Percentiles rank a stretch among this genome's conserved stretches.
Evolutionary conservation across 352 stramenopile genomes (phyloP).

Genomic region (Pythium phragmiticola): DNA sequence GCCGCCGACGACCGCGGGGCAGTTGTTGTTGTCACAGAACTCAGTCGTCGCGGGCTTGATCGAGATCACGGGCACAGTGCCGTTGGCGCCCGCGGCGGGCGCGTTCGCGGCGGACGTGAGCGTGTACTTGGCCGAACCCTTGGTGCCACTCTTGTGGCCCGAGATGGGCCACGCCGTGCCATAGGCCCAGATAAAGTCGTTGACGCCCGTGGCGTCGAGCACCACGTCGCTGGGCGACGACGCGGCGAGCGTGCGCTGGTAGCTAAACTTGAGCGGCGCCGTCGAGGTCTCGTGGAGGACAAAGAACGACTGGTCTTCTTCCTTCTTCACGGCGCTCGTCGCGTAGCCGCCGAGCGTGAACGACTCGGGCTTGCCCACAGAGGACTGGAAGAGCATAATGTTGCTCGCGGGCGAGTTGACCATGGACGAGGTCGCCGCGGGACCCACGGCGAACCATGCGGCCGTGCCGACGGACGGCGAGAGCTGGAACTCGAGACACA

Average conservation of each 20-base stretch:
- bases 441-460: constrained; percentile 64
- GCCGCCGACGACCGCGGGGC: constrained; percentile 54
- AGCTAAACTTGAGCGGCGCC: constrained; percentile 61
- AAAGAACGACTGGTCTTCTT: constrained; percentile 46
- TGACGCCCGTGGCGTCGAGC: constrained; percentile 34
- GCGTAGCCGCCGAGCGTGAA: constrained; percentile 54
- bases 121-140: constrained; percentile 52
- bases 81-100: constrained; percentile 12
- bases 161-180: constrained; percentile 65
- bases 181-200: constrained; percentile 74
- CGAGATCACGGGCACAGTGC: constrained; percentile 1
- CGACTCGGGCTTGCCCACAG: constrained; percentile 36
- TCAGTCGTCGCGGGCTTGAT: constrained; percentile 9
- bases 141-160: constrained; percentile 43
- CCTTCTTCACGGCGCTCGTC: constrained; percentile 39
- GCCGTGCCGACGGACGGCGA: constrained; percentile 35
- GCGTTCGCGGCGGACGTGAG: constrained; percentile 32
- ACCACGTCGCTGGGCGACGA: constrained; percentile 45
- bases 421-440: constrained; percentile 46
- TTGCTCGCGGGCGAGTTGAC: constrained; percentile 67
- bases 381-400: constrained; percentile 70
- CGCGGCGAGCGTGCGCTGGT: constrained; percentile 60
- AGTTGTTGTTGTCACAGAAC: constrained; percentile 68
- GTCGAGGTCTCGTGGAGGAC: constrained; percentile 36
- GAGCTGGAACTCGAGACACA: constrained; percentile 69